These are phyloP conservation scores for Rosa persica DNA, from an alignment of 306 rosid genomes.

Conservation along the genomic window DNA sequence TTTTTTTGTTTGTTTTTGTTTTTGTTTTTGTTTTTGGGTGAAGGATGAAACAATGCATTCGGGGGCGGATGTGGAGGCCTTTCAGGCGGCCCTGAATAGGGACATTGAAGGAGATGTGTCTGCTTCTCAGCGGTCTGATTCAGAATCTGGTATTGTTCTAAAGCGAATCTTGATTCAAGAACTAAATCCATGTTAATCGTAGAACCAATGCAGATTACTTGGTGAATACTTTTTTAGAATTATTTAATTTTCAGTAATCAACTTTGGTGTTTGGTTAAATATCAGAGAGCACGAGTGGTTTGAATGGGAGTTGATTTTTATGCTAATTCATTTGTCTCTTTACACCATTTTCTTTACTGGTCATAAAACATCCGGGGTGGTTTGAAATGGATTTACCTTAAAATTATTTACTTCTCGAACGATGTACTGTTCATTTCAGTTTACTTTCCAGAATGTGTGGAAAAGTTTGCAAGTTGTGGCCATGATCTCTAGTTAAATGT, in stretches of 20 bases:
- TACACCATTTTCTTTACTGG: background rate
- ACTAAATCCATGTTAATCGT: background rate
- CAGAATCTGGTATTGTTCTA: constrained; percentile 45
- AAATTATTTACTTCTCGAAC: background rate
- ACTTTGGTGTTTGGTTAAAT: background rate
- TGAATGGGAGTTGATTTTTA: background rate
- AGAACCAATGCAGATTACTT: background rate
- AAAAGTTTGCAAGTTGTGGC: background rate
- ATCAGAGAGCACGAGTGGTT: background rate
- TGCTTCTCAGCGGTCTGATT: constrained; percentile 52
- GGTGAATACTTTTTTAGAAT: background rate
- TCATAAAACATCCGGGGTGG: background rate
- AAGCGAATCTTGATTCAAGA: background rate
- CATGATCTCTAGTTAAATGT: background rate
- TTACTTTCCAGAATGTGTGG: background rate
- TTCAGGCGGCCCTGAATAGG: constrained; percentile 79
- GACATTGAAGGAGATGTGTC: constrained; percentile 72
- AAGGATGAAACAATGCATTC: constrained; percentile 93
- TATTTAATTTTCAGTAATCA: background rate
- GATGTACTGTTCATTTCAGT: background rate
- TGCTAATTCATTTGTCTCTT: too few species aligned
- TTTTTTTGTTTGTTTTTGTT: background rate
- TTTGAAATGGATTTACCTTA: background rate
- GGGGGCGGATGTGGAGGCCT: constrained; percentile 84
- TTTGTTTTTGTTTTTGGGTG: background rate